A percentile compares a stretch with the other conserved stretches of the same genome.
These are phyloP conservation scores for Lentinula raphanica DNA, from an alignment of 768 basidiomycete genomes.

Conservation along the genomic window DNA sequence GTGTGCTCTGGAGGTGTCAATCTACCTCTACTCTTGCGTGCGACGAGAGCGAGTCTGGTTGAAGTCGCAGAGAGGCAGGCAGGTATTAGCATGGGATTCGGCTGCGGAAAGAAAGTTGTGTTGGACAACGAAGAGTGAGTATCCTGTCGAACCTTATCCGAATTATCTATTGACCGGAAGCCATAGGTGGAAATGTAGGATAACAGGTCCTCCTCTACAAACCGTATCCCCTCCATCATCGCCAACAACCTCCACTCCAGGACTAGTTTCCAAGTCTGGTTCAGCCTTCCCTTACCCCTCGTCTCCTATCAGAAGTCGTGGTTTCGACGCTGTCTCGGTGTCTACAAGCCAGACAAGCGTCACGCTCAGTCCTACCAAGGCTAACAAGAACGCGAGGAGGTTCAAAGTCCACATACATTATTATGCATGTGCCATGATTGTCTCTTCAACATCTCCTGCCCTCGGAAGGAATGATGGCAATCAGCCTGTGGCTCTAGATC, in stretches of 20 bases:
- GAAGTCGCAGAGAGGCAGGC: slow-evolving; percentile 45
- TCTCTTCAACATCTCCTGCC: background rate
- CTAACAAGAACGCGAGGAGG: background rate
- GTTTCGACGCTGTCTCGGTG: background rate
- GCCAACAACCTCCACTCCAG: slow-evolving; percentile 7
- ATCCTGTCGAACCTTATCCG: too few species aligned
- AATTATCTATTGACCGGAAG: background rate
- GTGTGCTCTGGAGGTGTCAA: slow-evolving; percentile 63
- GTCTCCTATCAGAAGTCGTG: background rate
- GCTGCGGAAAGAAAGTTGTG: background rate
- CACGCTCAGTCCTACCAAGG: background rate
- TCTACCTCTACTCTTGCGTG: slow-evolving; percentile 49
- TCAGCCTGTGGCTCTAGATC: background rate
- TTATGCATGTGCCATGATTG: background rate
- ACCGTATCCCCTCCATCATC: slow-evolving; percentile 21
- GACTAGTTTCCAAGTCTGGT: slow-evolving; percentile 10
- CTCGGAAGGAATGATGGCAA: background rate
- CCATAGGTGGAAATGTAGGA: slow-evolving; percentile 1
- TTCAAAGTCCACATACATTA: slow-evolving; percentile 5
- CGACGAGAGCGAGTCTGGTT: slow-evolving; percentile 45
- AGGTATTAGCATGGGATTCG: slow-evolving; percentile 36
- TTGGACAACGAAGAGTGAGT: slow-evolving; percentile 70
- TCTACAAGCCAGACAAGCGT: background rate
- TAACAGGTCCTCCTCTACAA: background rate
- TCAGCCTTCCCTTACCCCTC: background rate